Evolutionary conservation across 345 rosid species (phyloP), one percentile per base, ranked within the genome.

Genomic region (Brassica nigra): DNA sequence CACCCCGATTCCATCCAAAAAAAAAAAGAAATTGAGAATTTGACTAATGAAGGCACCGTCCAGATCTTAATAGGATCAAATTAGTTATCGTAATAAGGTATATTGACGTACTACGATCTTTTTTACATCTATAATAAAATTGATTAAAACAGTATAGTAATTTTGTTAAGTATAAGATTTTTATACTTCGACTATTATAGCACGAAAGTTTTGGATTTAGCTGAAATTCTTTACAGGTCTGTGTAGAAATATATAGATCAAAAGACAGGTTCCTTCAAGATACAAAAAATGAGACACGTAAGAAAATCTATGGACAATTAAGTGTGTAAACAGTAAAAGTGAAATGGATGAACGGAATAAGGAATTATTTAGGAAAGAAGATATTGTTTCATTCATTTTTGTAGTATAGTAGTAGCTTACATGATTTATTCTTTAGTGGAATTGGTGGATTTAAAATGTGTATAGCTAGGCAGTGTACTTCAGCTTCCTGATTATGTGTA

Each of bases 1-100:
- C 20, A 55, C 5, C 78, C 18, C 18, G 30, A 66, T 14, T 49
- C 12, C 4, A 49, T 14, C 0, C 1, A 65, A 64, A 4, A 8
- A 18, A 8, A 18, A 18, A 18, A 18, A 18, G 52, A 63, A 3
- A 47, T 16, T 9, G 10, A 47, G 18, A 12, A 2, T 18, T 8
- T 42, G 34, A 58, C 70, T 6, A 39, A 28, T 28, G 37, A 15
- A 74, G 47, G 5, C 66, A 66, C 71, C 78, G 71, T 52, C 71
- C 55, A 54, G 66, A 75, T 65, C 44, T 61, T 16, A 62, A 6
- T 54, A 66, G 55, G 28, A 49, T 64, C 18, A 20, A 4, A 20
- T 3, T 8, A 64, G 23, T 36, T 12, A 9, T 49, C 15, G 20
- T 74, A 20, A 2, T 31, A 47, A 47, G 31, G 44, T 42, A 5